Conservation (phyloP, 345 rosid genomes). For the Abelmoschus esculentus region DNA sequence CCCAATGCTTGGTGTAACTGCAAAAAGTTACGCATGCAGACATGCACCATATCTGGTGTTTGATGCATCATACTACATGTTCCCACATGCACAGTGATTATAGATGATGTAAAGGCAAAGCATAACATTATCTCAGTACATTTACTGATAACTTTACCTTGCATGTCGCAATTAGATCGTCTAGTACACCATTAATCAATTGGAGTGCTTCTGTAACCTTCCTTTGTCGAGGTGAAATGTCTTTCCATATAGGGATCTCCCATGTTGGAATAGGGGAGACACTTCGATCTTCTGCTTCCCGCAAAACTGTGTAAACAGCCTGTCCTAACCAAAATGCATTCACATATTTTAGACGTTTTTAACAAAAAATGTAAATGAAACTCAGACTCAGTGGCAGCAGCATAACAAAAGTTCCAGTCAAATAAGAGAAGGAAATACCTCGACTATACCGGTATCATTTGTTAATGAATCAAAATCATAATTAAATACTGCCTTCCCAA, state of each 20-base stretch:
- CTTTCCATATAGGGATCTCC: slow-evolving; percentile 95
- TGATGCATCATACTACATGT: neutral
- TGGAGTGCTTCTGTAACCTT: slow-evolving; percentile 69
- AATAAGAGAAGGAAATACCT: slow-evolving; percentile 36
- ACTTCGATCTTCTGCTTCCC: slow-evolving; percentile 97
- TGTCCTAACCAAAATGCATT: slow-evolving; percentile 24
- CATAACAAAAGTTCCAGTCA: neutral
- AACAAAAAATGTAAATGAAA: neutral
- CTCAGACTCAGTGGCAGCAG: neutral
- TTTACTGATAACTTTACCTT: slow-evolving; percentile 44
- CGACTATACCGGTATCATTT: slow-evolving; percentile 91
- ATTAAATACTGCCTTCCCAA: slow-evolving; percentile 94
- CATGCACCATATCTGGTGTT: neutral
- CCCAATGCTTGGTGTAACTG: neutral
- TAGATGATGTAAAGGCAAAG: neutral
- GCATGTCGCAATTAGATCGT: slow-evolving; percentile 73
- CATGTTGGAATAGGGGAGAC: slow-evolving; percentile 85
- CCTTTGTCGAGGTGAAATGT: slow-evolving; percentile 77
- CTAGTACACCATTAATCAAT: slow-evolving; percentile 64
- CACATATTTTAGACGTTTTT: slow-evolving; percentile 1
- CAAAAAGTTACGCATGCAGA: neutral
- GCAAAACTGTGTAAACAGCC: slow-evolving; percentile 88
- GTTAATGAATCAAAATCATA: slow-evolving; percentile 89
- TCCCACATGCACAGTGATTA: neutral
- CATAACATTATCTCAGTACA: neutral